Conservation (phyloP, 345 rosid species). For the Heritiera littoralis region DNA sequence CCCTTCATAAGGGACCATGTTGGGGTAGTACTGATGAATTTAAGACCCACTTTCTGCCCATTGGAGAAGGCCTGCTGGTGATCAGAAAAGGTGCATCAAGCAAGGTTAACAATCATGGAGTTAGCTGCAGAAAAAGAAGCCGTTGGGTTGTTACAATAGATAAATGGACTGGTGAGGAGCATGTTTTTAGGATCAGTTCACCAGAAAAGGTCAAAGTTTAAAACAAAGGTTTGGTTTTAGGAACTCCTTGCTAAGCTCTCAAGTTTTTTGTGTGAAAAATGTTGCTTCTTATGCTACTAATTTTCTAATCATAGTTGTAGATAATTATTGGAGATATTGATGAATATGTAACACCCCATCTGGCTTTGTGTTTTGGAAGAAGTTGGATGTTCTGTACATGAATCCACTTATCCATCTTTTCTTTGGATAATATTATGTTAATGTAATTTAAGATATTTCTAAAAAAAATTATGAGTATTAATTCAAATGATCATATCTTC, state of each 20-base stretch:
- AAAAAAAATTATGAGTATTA: too few relatives aligned
- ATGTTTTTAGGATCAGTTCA: constrained; percentile 45
- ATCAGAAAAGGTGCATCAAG: constrained; percentile 9
- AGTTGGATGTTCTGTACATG: constrained; percentile 14
- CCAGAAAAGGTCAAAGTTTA: constrained; percentile 23
- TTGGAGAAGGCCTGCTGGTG: constrained; percentile 52
- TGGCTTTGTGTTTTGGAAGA: constrained; percentile 17
- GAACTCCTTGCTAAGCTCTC: not conserved
- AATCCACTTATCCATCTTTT: too few relatives aligned
- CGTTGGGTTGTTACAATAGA: constrained; percentile 54
- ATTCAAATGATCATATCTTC: too few relatives aligned
- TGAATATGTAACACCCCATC: constrained; percentile 1
- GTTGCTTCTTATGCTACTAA: not conserved
- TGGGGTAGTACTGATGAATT: constrained; percentile 20
- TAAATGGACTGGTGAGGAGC: constrained; percentile 53
- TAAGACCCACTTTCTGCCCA: constrained; percentile 45
- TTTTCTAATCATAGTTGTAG: not conserved
- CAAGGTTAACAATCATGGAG: not conserved
- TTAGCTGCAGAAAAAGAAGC: constrained; percentile 31
- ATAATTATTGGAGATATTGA: not conserved
- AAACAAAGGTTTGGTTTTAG: not conserved
- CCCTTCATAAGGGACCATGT: constrained; percentile 33
- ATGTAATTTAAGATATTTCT: too few relatives aligned
- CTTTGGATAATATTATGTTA: too few relatives aligned
- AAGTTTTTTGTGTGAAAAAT: too few relatives aligned